Conservation (phyloP, 139 green algal genomes). For the Volvox africanus region DNA sequence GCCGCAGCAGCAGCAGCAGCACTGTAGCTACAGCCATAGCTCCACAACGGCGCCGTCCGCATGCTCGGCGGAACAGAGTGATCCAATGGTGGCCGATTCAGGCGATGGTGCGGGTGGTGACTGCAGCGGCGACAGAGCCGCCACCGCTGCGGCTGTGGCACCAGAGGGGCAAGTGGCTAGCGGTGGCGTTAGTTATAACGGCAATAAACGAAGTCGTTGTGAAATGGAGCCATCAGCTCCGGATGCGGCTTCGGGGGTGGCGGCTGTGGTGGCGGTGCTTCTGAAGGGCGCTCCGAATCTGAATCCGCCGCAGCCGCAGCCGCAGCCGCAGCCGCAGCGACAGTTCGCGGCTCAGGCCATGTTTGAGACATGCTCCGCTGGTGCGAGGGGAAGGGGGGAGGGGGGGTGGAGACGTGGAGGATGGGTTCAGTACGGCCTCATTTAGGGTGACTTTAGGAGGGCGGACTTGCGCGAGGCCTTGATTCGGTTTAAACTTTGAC, state of each 20-base stretch:
- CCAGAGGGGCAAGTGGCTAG: background rate
- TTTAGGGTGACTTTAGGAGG: too few species aligned
- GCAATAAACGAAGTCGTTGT: conserved; percentile 5
- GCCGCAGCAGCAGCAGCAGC: background rate
- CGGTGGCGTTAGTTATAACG: background rate
- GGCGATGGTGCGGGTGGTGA: background rate
- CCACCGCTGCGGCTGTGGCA: background rate
- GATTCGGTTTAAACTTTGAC: too few species aligned
- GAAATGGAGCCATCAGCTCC: background rate
- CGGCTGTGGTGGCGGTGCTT: background rate
- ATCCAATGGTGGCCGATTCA: conserved; percentile 10
- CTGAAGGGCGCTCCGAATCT: background rate
- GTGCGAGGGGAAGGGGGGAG: too few species aligned
- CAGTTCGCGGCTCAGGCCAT: background rate
- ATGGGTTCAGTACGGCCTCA: too few species aligned
- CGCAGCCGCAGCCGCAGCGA: background rate
- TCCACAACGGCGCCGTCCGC: background rate
- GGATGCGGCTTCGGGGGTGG: background rate
- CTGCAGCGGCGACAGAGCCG: too few species aligned
- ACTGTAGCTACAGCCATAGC: conserved; percentile 37
- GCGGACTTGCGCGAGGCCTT: too few species aligned
- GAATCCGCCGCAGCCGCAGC: background rate
- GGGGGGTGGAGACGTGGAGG: too few species aligned
- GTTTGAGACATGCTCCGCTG: too few species aligned
- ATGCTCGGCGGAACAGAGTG: background rate